Percentiles rank a stretch among this genome's conserved stretches.
These are phyloP conservation scores for Dipteronia dyeriana DNA, from an alignment of 345 rosid genomes.

Conservation along the genomic window DNA sequence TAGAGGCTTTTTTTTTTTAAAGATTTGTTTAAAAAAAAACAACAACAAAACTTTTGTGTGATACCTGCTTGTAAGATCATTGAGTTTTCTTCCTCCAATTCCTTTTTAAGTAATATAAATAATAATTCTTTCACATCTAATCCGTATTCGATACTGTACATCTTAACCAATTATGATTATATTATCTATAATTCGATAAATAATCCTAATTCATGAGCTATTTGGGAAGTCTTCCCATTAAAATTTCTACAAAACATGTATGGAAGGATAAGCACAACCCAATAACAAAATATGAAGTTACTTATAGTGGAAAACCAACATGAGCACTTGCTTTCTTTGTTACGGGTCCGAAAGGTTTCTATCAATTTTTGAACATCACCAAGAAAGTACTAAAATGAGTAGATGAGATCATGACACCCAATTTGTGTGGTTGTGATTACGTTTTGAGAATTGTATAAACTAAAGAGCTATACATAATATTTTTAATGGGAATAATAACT, in stretches of 20 bases:
- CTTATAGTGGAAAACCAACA: constrained; percentile 35
- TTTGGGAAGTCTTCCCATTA: not conserved
- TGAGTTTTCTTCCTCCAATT: not conserved
- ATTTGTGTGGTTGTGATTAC: constrained; percentile 7
- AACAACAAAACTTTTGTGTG: too few relatives aligned
- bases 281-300: not conserved
- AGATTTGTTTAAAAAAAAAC: too few relatives aligned
- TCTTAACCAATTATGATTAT: too few relatives aligned
- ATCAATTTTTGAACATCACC: constrained; percentile 22
- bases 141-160: too few relatives aligned
- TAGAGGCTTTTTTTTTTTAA: too few relatives aligned
- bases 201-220: not conserved
- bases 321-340: constrained; percentile 26
- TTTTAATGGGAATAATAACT: not conserved
- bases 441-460: not conserved
- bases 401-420: constrained; percentile 11
- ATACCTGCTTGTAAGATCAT: too few relatives aligned
- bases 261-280: constrained; percentile 9
- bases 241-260: not conserved
- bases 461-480: not conserved
- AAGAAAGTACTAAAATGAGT: constrained; percentile 4
- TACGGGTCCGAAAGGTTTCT: constrained; percentile 39
- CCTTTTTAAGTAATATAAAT: too few relatives aligned
- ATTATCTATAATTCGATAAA: too few relatives aligned
- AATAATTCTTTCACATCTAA: too few relatives aligned